Percentiles rank a stretch among this genome's conserved stretches.
phyloP scores from a whole-genome alignment of 352 stramenopile genomes.

The Halophytophthora polymorphica region DNA sequence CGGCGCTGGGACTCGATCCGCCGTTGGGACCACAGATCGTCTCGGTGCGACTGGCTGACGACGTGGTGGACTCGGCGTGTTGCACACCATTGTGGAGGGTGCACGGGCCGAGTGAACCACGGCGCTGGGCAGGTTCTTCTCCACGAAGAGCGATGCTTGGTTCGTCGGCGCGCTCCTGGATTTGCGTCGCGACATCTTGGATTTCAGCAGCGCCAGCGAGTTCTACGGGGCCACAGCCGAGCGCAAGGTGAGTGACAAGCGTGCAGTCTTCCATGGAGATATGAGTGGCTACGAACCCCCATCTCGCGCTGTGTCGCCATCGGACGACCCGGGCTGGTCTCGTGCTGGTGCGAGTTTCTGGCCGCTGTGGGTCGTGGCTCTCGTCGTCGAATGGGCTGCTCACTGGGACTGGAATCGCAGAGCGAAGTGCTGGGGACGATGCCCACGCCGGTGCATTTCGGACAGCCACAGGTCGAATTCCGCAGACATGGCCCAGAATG shows the following conservation, averaged over 20 bases:
- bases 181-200: conserved; percentile 76
- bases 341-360: conserved; percentile 23
- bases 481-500: conserved; percentile 55
- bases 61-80: conserved; percentile 16
- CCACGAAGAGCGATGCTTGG: conserved; percentile 61
- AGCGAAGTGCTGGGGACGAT: conserved; percentile 5
- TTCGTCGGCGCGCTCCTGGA: conserved; percentile 70
- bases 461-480: conserved; percentile 69
- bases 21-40: conserved; percentile 12
- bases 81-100: conserved; percentile 6
- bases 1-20: conserved; percentile 8
- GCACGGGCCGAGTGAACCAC: conserved; percentile 24
- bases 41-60: conserved; percentile 16
- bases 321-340: conserved; percentile 27
- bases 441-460: conserved; percentile 47
- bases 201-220: conserved; percentile 74
- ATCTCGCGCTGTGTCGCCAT: conserved; percentile 38
- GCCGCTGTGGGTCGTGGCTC: conserved; percentile 23
- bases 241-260: not conserved
- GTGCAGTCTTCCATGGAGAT: not conserved
- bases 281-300: conserved; percentile 32
- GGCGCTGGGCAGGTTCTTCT: conserved; percentile 33
- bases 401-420: conserved; percentile 6
- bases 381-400: conserved; percentile 34
- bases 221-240: conserved; percentile 28